Conservation (phyloP, 352 stramenopile genomes). For the Halophytophthora polymorphica region DNA sequence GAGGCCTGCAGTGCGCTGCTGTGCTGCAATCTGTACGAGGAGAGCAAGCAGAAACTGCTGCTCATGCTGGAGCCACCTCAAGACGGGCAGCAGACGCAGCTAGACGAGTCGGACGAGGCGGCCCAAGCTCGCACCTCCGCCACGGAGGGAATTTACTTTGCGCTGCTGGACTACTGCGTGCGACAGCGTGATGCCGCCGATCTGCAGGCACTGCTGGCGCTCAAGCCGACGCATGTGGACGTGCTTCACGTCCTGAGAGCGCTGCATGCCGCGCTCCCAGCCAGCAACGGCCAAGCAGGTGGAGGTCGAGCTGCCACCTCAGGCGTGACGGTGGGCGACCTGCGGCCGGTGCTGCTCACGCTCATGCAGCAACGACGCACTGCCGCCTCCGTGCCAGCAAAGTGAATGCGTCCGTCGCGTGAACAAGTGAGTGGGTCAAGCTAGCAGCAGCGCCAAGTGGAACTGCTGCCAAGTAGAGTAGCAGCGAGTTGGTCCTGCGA, state of each 20-base stretch:
- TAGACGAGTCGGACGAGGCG: conserved; percentile 16
- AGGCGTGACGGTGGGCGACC: conserved; percentile 42
- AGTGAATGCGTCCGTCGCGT: too few relatives aligned
- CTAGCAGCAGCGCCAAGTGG: too few relatives aligned
- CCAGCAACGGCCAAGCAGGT: conserved; percentile 4
- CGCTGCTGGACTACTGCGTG: conserved; percentile 64
- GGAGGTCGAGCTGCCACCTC: conserved; percentile 7
- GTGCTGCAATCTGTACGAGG: conserved; percentile 58
- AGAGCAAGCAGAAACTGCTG: conserved; percentile 44
- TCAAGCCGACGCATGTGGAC: conserved; percentile 55
- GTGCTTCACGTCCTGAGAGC: conserved; percentile 55
- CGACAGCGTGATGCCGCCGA: conserved; percentile 36
- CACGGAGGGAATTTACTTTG: conserved; percentile 55
- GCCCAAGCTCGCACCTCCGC: conserved; percentile 6
- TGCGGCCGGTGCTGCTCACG: conserved; percentile 38
- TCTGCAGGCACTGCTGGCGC: conserved; percentile 42
- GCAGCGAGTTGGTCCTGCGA: too few relatives aligned
- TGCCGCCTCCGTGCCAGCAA: not conserved
- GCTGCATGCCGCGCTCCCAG: conserved; percentile 30
- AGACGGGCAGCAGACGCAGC: conserved; percentile 14
- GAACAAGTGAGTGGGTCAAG: too few relatives aligned
- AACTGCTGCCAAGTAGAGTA: too few relatives aligned
- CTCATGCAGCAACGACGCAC: conserved; percentile 37
- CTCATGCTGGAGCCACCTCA: conserved; percentile 17
- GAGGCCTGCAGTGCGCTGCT: conserved; percentile 65